Conservation (phyloP, 1,284 basidiomycete genomes). For the Papiliotrema laurentii region DNA sequence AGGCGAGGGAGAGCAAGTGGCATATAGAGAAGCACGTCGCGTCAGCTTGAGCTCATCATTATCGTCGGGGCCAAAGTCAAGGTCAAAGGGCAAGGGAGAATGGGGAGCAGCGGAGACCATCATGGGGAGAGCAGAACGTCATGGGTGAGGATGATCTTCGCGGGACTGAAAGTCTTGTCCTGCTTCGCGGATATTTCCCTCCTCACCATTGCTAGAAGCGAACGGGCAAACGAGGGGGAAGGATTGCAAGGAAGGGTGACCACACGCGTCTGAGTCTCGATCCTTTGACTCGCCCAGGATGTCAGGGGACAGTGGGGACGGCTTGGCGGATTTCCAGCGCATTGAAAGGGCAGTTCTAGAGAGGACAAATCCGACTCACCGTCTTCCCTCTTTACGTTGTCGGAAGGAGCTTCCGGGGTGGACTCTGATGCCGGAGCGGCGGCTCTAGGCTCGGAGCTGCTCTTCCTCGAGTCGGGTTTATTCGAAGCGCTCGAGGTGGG, state of each 20-base stretch:
- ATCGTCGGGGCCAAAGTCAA: background rate
- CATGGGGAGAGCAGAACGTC: background rate
- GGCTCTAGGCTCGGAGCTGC: constrained; percentile 4
- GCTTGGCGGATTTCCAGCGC: too few relatives aligned
- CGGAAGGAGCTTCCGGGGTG: constrained; percentile 1
- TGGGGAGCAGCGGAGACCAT: constrained; percentile 1
- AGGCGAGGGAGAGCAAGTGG: constrained; percentile 3
- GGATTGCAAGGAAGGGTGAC: background rate
- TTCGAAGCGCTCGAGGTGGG: constrained; percentile 14
- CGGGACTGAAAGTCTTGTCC: background rate
- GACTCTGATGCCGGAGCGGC: constrained; percentile 8
- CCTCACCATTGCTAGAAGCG: too few relatives aligned
- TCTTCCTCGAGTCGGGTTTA: constrained; percentile 3
- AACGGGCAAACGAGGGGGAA: background rate
- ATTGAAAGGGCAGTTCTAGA: too few relatives aligned
- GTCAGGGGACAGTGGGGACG: background rate
- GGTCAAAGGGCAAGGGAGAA: background rate
- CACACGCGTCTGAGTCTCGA: too few relatives aligned
- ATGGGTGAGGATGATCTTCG: background rate
- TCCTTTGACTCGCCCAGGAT: too few relatives aligned
- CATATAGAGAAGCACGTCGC: constrained; percentile 3
- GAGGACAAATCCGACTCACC: too few relatives aligned
- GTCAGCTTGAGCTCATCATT: constrained; percentile 2
- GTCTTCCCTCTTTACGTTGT: constrained; percentile 14
- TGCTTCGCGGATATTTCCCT: too few relatives aligned